A percentile compares a stretch with the other conserved stretches of the same genome.
Conservation (phyloP, 179 eudicot genomes). For the Patellifolia procumbens region DNA sequence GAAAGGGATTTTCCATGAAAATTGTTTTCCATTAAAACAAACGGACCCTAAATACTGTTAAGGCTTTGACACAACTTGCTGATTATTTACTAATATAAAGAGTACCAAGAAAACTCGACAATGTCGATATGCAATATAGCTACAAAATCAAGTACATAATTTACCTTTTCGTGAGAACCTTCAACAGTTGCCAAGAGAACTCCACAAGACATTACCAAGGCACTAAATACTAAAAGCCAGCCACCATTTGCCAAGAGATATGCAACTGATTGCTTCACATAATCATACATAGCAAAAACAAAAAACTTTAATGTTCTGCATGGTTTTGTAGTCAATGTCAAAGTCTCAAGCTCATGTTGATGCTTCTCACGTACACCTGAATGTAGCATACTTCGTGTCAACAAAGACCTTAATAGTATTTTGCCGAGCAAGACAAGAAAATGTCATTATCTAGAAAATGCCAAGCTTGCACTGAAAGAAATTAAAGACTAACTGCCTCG, state of each 20-base stretch:
- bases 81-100: neutral
- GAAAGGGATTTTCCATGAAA: too few species aligned
- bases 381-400: slow-evolving; percentile 28
- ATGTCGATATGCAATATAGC: neutral
- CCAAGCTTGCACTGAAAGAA: neutral
- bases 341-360: slow-evolving; percentile 70
- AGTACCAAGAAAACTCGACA: neutral
- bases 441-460: slow-evolving; percentile 11
- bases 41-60: too few species aligned
- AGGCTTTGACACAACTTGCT: neutral
- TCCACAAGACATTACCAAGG: slow-evolving; percentile 39
- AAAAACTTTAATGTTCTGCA: slow-evolving; percentile 72
- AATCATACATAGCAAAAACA: slow-evolving; percentile 58
- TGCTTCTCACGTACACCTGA: slow-evolving; percentile 70
- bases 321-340: slow-evolving; percentile 75
- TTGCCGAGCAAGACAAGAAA: neutral
- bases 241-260: slow-evolving; percentile 70
- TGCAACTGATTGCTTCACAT: slow-evolving; percentile 47
- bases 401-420: neutral
- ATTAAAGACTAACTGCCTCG: neutral
- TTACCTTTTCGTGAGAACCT: slow-evolving; percentile 92
- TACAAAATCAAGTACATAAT: neutral
- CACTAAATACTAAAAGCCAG: slow-evolving; percentile 62
- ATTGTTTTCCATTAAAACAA: too few species aligned
- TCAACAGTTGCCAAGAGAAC: slow-evolving; percentile 54